phyloP scores from a whole-genome alignment of 1,284 basidiomycete genomes.

The Heliocybe sulcata region DNA sequence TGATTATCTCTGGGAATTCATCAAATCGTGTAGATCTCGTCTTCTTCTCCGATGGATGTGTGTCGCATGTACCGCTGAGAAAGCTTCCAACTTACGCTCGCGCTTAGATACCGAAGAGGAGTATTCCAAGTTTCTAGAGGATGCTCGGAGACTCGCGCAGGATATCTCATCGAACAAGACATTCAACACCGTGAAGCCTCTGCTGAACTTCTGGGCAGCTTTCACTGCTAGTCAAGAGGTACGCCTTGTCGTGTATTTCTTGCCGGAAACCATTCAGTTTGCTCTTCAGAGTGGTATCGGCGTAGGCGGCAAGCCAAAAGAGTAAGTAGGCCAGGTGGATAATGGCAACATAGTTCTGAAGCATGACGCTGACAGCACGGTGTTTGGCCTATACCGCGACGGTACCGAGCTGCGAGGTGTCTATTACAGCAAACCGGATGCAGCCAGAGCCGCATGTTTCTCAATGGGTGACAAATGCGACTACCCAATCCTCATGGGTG shows the following conservation, averaged over 20 bases:
- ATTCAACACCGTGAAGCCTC: conserved; percentile 67
- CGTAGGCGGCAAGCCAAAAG: conserved; percentile 56
- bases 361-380: conserved; percentile 37
- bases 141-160: conserved; percentile 58
- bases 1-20: conserved; percentile 56
- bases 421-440: conserved; percentile 63
- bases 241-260: conserved; percentile 6
- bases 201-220: conserved; percentile 80
- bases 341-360: neutral
- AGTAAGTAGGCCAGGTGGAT: conserved; percentile 28
- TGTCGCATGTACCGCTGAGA: conserved; percentile 20
- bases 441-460: conserved; percentile 62
- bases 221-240: conserved; percentile 72
- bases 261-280: conserved; percentile 1
- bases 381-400: conserved; percentile 74
- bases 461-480: conserved; percentile 64
- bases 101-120: conserved; percentile 53
- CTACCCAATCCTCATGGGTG: conserved; percentile 73
- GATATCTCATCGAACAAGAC: conserved; percentile 73
- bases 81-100: conserved; percentile 1
- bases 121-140: conserved; percentile 58
- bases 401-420: conserved; percentile 76
- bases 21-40: conserved; percentile 68
- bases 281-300: conserved; percentile 66
- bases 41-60: conserved; percentile 83